Conservation (phyloP, 805 yeast species). For the Pichia kluyveri region DNA sequence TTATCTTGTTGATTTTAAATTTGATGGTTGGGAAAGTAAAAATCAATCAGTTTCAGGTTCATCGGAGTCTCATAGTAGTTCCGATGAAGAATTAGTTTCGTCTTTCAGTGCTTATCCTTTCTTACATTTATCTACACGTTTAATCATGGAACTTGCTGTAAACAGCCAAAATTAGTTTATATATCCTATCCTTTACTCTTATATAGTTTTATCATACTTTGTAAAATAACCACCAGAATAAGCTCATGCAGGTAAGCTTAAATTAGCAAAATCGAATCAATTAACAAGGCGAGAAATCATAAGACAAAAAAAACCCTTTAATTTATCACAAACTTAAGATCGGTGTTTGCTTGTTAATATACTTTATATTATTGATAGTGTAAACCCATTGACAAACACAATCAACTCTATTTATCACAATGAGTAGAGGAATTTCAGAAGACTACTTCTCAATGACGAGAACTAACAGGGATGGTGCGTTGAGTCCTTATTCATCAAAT, state of each 20-base stretch:
- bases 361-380: too few relatives aligned
- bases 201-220: background rate
- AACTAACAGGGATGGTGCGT: background rate
- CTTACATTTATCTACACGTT: constrained; percentile 80
- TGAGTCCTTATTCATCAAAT: constrained; percentile 1
- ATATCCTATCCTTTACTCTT: background rate
- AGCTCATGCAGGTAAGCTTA: too few relatives aligned
- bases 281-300: too few relatives aligned
- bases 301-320: too few relatives aligned
- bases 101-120: constrained; percentile 96
- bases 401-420: background rate
- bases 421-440: constrained; percentile 2
- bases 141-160: constrained; percentile 95
- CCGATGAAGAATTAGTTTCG: constrained; percentile 62
- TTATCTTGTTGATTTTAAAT: constrained; percentile 92
- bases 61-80: constrained; percentile 8
- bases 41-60: constrained; percentile 9
- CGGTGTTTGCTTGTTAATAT: too few relatives aligned
- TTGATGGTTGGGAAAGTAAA: constrained; percentile 87
- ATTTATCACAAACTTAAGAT: too few relatives aligned
- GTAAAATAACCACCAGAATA: too few relatives aligned
- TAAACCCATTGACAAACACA: too few relatives aligned
- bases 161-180: constrained; percentile 53
- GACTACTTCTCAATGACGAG: constrained; percentile 4
- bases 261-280: too few relatives aligned